Percentiles rank a stretch among this genome's conserved stretches.
Conservation (phyloP, 75 land plant genomes). For the Selaginella tamariscina region DNA sequence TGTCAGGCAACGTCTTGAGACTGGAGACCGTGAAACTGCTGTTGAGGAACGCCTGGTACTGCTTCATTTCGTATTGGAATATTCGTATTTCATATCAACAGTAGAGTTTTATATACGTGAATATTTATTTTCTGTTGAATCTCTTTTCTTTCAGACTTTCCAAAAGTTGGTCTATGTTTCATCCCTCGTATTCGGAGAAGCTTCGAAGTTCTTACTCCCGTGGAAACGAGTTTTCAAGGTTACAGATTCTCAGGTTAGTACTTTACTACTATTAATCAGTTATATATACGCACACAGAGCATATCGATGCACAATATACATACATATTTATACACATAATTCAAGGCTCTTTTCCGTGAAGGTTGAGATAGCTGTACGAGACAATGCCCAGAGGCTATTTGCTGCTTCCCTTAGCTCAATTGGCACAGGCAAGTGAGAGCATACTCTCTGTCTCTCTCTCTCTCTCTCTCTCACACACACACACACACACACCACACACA, state of each 20-base stretch:
- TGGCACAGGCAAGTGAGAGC: conserved; percentile 40
- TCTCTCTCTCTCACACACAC: too few relatives aligned
- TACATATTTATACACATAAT: too few relatives aligned
- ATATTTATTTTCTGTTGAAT: not conserved
- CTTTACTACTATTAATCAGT: not conserved
- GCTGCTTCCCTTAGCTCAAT: conserved; percentile 36
- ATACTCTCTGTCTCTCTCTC: too few relatives aligned
- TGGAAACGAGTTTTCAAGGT: conserved; percentile 97
- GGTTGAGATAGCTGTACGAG: conserved; percentile 90
- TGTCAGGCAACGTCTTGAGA: conserved; percentile 80
- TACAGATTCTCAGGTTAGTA: conserved; percentile 74
- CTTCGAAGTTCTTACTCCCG: conserved; percentile 82
- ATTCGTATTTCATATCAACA: conserved; percentile 4
- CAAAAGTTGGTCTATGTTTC: conserved; percentile 94
- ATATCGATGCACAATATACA: too few relatives aligned
- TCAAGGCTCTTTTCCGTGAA: conserved; percentile 22
- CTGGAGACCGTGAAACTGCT: conserved; percentile 83
- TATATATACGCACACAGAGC: too few relatives aligned
- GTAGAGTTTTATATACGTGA: not conserved
- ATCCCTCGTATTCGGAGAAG: conserved; percentile 85
- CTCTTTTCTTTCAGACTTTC: conserved; percentile 55
- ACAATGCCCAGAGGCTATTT: conserved; percentile 80
- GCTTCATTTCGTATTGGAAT: not conserved
- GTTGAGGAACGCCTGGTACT: conserved; percentile 65
- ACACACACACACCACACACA: too few relatives aligned